Base-by-base conservation (phyloP, 2,329 filamentous ascomycete species). In the Magnaporthiopsis incrustans region DNA sequence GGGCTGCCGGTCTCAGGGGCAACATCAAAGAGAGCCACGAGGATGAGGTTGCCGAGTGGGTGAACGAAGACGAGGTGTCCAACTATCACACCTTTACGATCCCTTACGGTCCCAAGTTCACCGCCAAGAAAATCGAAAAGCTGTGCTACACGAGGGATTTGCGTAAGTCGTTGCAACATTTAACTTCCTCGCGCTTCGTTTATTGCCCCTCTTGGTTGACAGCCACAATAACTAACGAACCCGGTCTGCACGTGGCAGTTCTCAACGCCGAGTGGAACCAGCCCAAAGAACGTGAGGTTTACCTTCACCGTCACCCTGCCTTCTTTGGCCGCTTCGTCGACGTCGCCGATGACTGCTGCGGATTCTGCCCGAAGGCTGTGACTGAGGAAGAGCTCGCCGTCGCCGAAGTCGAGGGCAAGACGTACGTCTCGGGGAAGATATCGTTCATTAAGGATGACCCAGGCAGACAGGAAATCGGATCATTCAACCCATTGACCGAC, bases 231-330 rank as follows among this genome's bases (percentile, higher is more conserved):
- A 66, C 59, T 22, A 59, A 22, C 27, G 50, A 50, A 32, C 33
- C 27, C 53, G n/a, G n/a, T 10, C 32, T 32, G 15, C 26, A 30
- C 30, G 4, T 7, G 15, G 11, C 62, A 77, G 74, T 96, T 10
- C 82, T 96, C 25, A 95, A 96, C 69, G 90, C 90, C 0, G 90
- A 96, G 71, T 96, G 92, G 91, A 96, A 95, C 69, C 86, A 89
- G 67, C 80, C 83, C 1, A 86, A 90, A 66, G 87, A 92, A 57
- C 84, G 91, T n/a, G 79, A 87, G 32, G 88, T 93, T 1, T 85
- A 91, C 66, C 79, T 96, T 6, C 92, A 96, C 75, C 85, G 92
- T 2, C 92, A 96, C 70, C 91, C 92, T 3, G 90, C 89, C 15
- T 96, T 96, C 73, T 94, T 96, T 70, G 91, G 92, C 0, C 83